Base-by-base conservation (phyloP, 148 eudicot genomes). In the Pouteria glomerata region DNA sequence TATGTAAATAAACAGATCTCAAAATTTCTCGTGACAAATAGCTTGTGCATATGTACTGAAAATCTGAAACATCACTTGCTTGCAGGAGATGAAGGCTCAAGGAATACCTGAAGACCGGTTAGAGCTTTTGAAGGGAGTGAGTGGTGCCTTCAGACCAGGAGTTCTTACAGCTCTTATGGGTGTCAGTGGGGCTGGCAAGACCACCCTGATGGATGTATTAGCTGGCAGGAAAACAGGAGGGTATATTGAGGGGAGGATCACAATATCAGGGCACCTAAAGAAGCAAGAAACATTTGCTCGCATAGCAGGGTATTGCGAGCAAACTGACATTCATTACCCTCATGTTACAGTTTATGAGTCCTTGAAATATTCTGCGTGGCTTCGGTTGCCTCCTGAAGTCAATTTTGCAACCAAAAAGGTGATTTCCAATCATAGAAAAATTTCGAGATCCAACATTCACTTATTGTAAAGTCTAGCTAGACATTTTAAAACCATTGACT, bases 131-230 rank as follows among this genome's bases (percentile, higher is more conserved):
- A 82, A 81, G 60, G 89, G 85, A 0, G 77, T 85, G 0, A 85
- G 78, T 21, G 89, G 89, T 27, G 82, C 86, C 39, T 82, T 85
- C 41, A 71, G 89, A 61, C 89, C 89, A 30, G 89, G 89, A 30
- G 86, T 85, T 57, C 80, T 85, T n/a, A 85, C 89, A 23, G 86
- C 89, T 18, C 69, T 85, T 15, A 85, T 85, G 89, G 89, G 89
- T 7, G 77, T 85, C 33, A 85, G 81, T 68, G 89, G 86, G n/a
- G 89, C 86, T 23, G 89, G 89, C 8, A 85, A 85, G 74, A 85
- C 89, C 1, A 85, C 89, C 34, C 62, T 85, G 37, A 82, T 85
- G 86, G 89, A 85, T 71, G 89, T 82, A 33, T 74, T 85, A 59
- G 84, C 86, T 1, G 89, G 89, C 39, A 70, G 89, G 31, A 85